Percentiles rank a stretch among this genome's conserved stretches.
These are phyloP conservation scores for Fomes fomentarius DNA, from an alignment of 1,284 basidiomycete genomes.

Conservation along the genomic window DNA sequence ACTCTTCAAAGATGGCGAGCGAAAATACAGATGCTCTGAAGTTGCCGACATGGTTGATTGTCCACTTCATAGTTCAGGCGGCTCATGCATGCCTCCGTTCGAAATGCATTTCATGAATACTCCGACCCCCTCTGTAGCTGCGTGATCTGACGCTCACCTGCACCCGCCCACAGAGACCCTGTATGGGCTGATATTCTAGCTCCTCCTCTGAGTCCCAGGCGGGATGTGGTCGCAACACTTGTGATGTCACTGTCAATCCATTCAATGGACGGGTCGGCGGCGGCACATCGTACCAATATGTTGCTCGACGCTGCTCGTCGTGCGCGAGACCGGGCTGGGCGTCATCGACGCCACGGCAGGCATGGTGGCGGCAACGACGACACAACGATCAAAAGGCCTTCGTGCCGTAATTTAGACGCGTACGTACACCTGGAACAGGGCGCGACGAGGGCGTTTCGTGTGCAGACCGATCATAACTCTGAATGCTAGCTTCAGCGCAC, in stretches of 20 bases:
- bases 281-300: too few relatives aligned
- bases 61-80: conserved; percentile 1
- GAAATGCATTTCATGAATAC: neutral
- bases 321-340: neutral
- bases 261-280: too few relatives aligned
- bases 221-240: neutral
- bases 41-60: neutral
- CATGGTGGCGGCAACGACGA: conserved; percentile 27
- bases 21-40: too few relatives aligned
- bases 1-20: conserved; percentile 7
- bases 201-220: neutral
- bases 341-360: conserved; percentile 16
- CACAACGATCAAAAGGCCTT: conserved; percentile 29
- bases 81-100: neutral
- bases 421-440: neutral
- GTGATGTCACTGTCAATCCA: conserved; percentile 2
- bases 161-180: conserved; percentile 4
- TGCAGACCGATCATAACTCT: neutral
- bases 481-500: neutral
- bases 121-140: conserved; percentile 15
- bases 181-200: neutral
- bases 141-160: conserved; percentile 10
- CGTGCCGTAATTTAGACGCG: conserved; percentile 27
- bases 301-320: too few relatives aligned
- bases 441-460: neutral